A percentile compares a stretch with the other conserved stretches of the same genome.
Evolutionary conservation across 177 flowering plant species (phyloP).

Genomic region (Vitis hybrid): DNA sequence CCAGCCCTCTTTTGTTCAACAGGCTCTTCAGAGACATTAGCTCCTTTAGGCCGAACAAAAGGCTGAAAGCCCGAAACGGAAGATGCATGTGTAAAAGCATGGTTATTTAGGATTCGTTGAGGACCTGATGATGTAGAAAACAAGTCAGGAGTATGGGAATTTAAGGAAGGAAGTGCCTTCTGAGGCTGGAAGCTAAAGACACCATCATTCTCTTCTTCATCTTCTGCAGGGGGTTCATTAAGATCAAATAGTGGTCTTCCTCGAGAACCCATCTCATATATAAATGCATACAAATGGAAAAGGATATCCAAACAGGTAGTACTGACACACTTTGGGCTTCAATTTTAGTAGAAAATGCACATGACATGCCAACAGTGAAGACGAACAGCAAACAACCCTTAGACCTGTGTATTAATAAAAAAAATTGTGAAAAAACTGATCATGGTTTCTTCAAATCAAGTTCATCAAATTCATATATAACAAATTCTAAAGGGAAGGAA

Average conservation of each 20-base stretch:
- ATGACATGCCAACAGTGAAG: constrained; percentile 37
- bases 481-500: not conserved
- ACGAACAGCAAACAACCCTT: constrained; percentile 5
- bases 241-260: constrained; percentile 91
- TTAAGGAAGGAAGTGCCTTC: constrained; percentile 57
- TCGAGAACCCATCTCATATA: constrained; percentile 77
- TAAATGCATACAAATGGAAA: constrained; percentile 56
- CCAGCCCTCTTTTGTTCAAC: constrained; percentile 25
- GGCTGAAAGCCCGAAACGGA: constrained; percentile 93
- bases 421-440: not conserved
- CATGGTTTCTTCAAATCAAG: constrained; percentile 16
- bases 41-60: constrained; percentile 54
- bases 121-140: constrained; percentile 38
- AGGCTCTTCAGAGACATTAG: constrained; percentile 26
- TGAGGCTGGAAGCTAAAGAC: constrained; percentile 57
- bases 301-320: constrained; percentile 18
- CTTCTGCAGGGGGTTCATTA: constrained; percentile 89
- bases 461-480: not conserved
- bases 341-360: constrained; percentile 22
- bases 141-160: constrained; percentile 37
- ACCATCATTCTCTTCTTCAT: constrained; percentile 55
- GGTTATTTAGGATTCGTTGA: constrained; percentile 51
- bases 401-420: constrained; percentile 7
- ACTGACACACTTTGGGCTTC: constrained; percentile 10
- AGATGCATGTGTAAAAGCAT: constrained; percentile 80